phyloP scores from a whole-genome alignment of 2,329 filamentous ascomycete species.

The Sporothrix protearum region DNA sequence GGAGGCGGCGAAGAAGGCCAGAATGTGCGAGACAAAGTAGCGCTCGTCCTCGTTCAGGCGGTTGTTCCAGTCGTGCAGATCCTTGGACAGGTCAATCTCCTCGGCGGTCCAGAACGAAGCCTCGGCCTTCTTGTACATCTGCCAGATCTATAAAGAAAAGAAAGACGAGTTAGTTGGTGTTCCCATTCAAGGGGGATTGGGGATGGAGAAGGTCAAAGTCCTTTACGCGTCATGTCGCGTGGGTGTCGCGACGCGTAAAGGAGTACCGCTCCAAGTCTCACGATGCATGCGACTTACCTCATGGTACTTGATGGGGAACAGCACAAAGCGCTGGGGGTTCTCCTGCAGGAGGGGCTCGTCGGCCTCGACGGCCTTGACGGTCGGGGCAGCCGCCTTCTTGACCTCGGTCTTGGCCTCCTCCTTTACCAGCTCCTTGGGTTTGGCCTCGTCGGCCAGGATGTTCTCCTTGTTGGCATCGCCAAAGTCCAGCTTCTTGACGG shows the following conservation, averaged over 20 bases:
- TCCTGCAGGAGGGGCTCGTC: slow-evolving; percentile 91
- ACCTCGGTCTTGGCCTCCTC: slow-evolving; percentile 45
- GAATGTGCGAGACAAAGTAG: slow-evolving; percentile 97
- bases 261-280: not conserved
- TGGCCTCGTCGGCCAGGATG: slow-evolving; percentile 48
- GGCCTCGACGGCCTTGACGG: slow-evolving; percentile 65
- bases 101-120: slow-evolving; percentile 99
- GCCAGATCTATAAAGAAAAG: slow-evolving; percentile 72
- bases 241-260: slow-evolving; percentile 40
- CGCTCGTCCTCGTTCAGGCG: slow-evolving; percentile 93
- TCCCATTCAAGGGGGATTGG: slow-evolving; percentile 23
- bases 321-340: slow-evolving; percentile 92
- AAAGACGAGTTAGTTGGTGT: slow-evolving; percentile 41
- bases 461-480: slow-evolving; percentile 77
- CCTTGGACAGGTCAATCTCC: slow-evolving; percentile 98
- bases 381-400: slow-evolving; percentile 44
- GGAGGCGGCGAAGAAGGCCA: slow-evolving; percentile 98
- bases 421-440: slow-evolving; percentile 49
- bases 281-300: slow-evolving; percentile 68
- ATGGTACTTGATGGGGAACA: slow-evolving; percentile 99
- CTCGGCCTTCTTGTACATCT: slow-evolving; percentile 99
- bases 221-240: slow-evolving; percentile 64
- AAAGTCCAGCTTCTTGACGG: slow-evolving; percentile 86
- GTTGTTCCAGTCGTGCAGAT: slow-evolving; percentile 99
- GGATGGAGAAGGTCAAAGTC: slow-evolving; percentile 36